Conservation (phyloP, 192 early-diverging fungal genomes). For the Spizellomyces sp. region DNA sequence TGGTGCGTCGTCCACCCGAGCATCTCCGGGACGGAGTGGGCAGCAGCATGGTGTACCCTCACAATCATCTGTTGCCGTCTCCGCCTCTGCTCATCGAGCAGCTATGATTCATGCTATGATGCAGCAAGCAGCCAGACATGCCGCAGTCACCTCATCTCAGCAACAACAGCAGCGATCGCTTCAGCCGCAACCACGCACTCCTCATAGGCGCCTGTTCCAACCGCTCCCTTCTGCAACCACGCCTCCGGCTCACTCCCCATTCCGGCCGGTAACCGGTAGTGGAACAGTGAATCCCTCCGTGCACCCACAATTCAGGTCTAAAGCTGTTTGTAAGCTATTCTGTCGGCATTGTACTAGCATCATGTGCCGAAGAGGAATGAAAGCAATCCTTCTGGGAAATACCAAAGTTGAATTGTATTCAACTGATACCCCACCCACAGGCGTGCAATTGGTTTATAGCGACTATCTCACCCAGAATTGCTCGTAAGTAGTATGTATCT, state of each 20-base stretch:
- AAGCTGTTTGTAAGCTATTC: constrained; percentile 55
- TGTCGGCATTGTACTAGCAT: constrained; percentile 47
- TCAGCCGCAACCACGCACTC: constrained; percentile 13
- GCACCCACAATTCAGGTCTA: constrained; percentile 58
- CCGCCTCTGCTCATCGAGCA: constrained; percentile 16
- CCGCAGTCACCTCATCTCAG: not conserved
- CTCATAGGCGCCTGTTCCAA: constrained; percentile 14
- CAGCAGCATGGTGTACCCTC: not conserved
- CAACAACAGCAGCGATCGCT: not conserved
- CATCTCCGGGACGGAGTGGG: not conserved
- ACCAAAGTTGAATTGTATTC: constrained; percentile 60
- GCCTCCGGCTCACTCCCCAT: constrained; percentile 7
- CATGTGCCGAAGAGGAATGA: constrained; percentile 60
- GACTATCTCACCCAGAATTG: constrained; percentile 62
- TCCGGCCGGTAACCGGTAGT: constrained; percentile 8
- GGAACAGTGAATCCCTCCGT: constrained; percentile 49
- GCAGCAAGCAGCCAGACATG: constrained; percentile 28
- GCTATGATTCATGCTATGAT: constrained; percentile 35
- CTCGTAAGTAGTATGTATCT: constrained; percentile 23
- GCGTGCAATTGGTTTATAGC: constrained; percentile 52
- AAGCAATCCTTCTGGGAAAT: constrained; percentile 60
- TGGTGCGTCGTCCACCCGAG: not conserved
- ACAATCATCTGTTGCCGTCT: not conserved
- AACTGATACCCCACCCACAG: constrained; percentile 54
- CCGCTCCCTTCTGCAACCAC: constrained; percentile 24